Evolutionary conservation across 177 flowering plant species (phyloP).

Genomic region (Tripterygium wilfordii): DNA sequence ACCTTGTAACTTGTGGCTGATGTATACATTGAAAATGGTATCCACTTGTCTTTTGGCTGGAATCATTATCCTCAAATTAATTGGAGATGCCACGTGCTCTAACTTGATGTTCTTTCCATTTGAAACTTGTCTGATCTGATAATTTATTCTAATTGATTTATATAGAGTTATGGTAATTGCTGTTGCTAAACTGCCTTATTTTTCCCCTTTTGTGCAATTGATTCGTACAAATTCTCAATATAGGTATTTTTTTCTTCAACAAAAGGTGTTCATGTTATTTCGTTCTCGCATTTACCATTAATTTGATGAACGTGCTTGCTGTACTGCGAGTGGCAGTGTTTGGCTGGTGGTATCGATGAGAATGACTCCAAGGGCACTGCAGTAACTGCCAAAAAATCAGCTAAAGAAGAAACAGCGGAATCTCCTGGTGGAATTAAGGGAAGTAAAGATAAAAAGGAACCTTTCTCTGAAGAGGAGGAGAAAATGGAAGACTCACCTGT

Average conservation of each 20-base stretch:
- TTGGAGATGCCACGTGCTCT: too few relatives aligned
- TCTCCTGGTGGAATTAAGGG: conserved; percentile 21
- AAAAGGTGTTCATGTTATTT: background rate
- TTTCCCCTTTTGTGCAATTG: too few relatives aligned
- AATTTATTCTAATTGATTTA: too few relatives aligned
- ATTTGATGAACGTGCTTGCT: background rate
- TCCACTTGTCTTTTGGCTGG: too few relatives aligned
- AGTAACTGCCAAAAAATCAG: conserved; percentile 25
- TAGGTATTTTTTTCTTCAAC: background rate
- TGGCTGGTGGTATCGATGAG: conserved; percentile 33
- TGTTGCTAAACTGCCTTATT: too few relatives aligned
- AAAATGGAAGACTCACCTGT: conserved; percentile 60
- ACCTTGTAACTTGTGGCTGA: too few relatives aligned
- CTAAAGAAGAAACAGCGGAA: conserved; percentile 17
- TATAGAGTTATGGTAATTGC: too few relatives aligned
- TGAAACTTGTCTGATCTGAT: too few relatives aligned
- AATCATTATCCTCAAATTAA: too few relatives aligned
- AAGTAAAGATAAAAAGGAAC: conserved; percentile 27
- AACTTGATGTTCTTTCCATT: too few relatives aligned
- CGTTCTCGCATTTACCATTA: background rate
- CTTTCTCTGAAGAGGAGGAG: conserved; percentile 35
- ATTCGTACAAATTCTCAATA: too few relatives aligned
- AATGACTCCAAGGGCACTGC: conserved; percentile 28
- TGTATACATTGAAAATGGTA: too few relatives aligned
- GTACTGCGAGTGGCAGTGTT: conserved; percentile 28